Evolutionary conservation across 192 early-diverging fungal species (phyloP).

Genomic region (Anaeromyces robustus): DNA sequence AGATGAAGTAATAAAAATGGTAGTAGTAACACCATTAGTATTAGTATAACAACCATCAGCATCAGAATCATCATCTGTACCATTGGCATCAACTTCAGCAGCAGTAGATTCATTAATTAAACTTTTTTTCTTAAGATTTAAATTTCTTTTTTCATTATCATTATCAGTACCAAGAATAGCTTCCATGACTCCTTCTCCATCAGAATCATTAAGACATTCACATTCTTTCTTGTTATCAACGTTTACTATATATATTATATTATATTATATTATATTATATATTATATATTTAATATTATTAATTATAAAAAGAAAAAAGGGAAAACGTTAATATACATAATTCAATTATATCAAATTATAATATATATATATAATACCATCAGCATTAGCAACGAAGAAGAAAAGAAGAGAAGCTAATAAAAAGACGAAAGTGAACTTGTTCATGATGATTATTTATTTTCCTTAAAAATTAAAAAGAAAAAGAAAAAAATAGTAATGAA

Average conservation of each 20-base stretch:
- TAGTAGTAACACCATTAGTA: not conserved
- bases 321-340: no score
- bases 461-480: not conserved
- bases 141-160: not conserved
- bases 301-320: no score
- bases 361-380: not conserved
- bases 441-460: not conserved
- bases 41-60: not conserved
- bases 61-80: not conserved
- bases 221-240: not conserved
- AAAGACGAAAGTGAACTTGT: not conserved
- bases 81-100: not conserved
- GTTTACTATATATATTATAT: no score
- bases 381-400: not conserved
- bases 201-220: not conserved
- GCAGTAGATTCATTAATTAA: not conserved
- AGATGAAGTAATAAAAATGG: not conserved
- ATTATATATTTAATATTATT: no score
- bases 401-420: not conserved
- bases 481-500: not conserved
- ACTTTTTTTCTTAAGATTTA: not conserved
- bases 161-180: not conserved
- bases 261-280: no score
- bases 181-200: not conserved
- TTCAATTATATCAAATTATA: not conserved